Evolutionary conservation across 176 grass and related monocot species (phyloP), one percentile per base, ranked within the genome.

Genomic region (Puccinellia tenuiflora): DNA sequence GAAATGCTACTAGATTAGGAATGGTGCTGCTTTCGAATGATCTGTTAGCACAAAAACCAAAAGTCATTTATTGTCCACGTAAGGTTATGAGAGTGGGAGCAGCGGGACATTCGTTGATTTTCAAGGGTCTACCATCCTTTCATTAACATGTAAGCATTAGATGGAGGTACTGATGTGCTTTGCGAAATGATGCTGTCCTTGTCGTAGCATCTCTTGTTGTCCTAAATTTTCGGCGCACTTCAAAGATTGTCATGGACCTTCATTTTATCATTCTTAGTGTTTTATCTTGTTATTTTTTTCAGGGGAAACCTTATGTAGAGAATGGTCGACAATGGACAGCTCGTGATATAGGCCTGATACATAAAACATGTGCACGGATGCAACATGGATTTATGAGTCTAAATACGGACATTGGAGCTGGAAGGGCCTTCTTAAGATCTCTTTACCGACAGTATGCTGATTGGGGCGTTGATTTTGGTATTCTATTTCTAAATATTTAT

Each of bases 391-490:
- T 94, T 89, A 94, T 97, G 92, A 92, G 90, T 86, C 86, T 97
- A 79, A 86, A 97, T 77, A 97, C 90, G 0, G 71, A 89, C 71
- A 89, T 86, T 77, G 92, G 84, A 85, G 92, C 95, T 52, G 95
- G 95, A 66, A 79, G 66, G 72, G 92, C 90, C 47, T 97, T 97
- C 81, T 80, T 98, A 83, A 92, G 90, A 87, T 94, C 95, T 65
- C 86, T 97, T 34, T 97, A 94, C 77, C 88, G 53, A 65, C 95
- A 92, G 18, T 92, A 94, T 80, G 88, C 92, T 31, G 84, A 88
- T 78, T 97, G 95, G 95, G 92, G 90, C 81, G 90, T 93, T 88
- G 92, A 97, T 88, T 97, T 97, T 70, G 95, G 95, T 94, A 97
- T 34, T 70, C 34, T 34, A 9, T 24, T 55, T 77, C 3, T 52